Conservation (phyloP, 2,329 filamentous ascomycete genomes). For the Colletotrichum liriopes region DNA sequence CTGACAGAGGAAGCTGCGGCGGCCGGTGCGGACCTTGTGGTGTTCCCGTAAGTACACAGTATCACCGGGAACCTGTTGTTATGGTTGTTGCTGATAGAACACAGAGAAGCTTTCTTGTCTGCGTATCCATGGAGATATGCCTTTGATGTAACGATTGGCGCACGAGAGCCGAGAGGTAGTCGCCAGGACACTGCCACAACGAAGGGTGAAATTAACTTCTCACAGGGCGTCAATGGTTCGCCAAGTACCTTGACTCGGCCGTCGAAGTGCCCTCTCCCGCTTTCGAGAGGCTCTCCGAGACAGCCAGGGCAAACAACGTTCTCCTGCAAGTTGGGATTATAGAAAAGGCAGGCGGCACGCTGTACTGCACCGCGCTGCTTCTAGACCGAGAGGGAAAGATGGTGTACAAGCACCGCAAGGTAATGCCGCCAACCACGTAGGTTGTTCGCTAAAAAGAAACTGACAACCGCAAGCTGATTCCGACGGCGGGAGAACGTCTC, state of each 20-base stretch:
- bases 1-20: conserved; percentile 54
- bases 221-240: conserved; percentile 58
- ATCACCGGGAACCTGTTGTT: background rate
- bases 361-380: conserved; percentile 58
- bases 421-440: conserved; percentile 33
- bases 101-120: conserved; percentile 57
- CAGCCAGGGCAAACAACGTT: conserved; percentile 54
- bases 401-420: conserved; percentile 57
- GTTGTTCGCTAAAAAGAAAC: background rate
- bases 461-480: conserved; percentile 49
- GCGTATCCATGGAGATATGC: conserved; percentile 61
- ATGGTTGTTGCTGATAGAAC: background rate
- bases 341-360: conserved; percentile 57
- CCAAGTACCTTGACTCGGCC: conserved; percentile 57
- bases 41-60: conserved; percentile 55
- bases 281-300: conserved; percentile 51
- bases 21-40: conserved; percentile 56
- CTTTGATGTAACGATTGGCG: conserved; percentile 60
- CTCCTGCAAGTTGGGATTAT: conserved; percentile 57
- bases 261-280: conserved; percentile 57
- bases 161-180: conserved; percentile 56
- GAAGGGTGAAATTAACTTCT: background rate
- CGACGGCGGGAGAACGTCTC: conserved; percentile 57
- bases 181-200: background rate
- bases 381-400: conserved; percentile 55